Conservation (phyloP, 2,329 filamentous ascomycete genomes). For the Pleoardoris graminearum region DNA sequence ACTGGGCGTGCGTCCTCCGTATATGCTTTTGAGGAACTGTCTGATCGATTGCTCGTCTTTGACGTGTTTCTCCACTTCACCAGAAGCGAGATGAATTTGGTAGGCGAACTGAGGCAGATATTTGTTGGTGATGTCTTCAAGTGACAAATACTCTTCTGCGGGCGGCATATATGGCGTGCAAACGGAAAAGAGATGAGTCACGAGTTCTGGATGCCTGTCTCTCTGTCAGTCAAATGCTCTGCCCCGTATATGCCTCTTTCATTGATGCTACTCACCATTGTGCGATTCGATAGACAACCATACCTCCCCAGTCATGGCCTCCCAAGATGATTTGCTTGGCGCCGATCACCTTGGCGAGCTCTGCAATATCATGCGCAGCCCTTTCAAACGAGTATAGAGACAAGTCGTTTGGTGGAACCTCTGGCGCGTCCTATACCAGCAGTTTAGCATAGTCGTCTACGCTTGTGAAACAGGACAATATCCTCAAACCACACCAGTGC, state of each 20-base stretch:
- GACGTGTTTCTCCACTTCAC: slow-evolving; percentile 54
- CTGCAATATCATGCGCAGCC: slow-evolving; percentile 73
- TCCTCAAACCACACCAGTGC: slow-evolving; percentile 11
- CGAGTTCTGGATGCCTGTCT: slow-evolving; percentile 64
- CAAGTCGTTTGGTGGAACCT: slow-evolving; percentile 63
- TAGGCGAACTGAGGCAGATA: slow-evolving; percentile 74
- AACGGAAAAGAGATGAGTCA: slow-evolving; percentile 75
- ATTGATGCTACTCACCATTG: slow-evolving; percentile 54
- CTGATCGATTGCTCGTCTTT: slow-evolving; percentile 65
- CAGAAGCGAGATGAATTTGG: slow-evolving; percentile 76
- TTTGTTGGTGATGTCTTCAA: slow-evolving; percentile 62
- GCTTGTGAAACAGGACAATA: slow-evolving; percentile 10
- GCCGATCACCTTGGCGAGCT: slow-evolving; percentile 64
- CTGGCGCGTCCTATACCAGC: slow-evolving; percentile 43
- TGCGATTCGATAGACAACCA: slow-evolving; percentile 72
- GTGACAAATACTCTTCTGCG: slow-evolving; percentile 54
- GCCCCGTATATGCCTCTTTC: neutral
- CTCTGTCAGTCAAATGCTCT: slow-evolving; percentile 12
- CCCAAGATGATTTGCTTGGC: slow-evolving; percentile 72
- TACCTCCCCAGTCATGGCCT: slow-evolving; percentile 92
- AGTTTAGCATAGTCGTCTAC: slow-evolving; percentile 20
- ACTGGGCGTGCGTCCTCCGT: slow-evolving; percentile 64
- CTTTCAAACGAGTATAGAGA: slow-evolving; percentile 71
- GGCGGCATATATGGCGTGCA: slow-evolving; percentile 75
- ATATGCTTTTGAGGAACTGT: slow-evolving; percentile 72